Evolutionary conservation across 257 asterid genomes (phyloP).

Genomic region (Solanum habrochaites): DNA sequence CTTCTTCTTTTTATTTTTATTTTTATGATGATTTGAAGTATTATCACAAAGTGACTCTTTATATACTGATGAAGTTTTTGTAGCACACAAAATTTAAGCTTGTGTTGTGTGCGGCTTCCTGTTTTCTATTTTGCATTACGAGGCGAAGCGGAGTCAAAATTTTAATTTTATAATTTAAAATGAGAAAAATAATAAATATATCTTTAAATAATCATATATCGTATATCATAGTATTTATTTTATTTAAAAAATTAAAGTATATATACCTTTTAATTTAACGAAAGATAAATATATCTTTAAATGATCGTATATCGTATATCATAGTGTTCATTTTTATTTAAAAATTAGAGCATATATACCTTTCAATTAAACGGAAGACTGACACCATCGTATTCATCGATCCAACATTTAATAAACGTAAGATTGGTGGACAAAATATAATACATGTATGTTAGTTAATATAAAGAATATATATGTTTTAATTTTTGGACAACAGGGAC

Average conservation of each 20-base stretch:
- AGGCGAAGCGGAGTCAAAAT: background rate
- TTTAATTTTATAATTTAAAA: no score
- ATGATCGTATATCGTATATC: no score
- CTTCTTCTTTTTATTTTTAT: background rate
- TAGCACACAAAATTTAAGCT: background rate
- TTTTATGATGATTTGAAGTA: background rate
- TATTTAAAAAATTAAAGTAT: fast-evolving
- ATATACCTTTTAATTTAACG: no score
- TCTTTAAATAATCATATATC: no score
- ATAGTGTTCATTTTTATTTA: no score
- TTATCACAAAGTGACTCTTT: background rate
- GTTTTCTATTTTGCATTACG: background rate
- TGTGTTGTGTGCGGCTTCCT: background rate
- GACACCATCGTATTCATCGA: fast-evolving
- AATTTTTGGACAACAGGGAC: fast-evolving
- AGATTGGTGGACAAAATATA: no score
- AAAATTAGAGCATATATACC: fast-evolving
- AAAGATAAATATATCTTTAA: no score
- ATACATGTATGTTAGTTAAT: no score
- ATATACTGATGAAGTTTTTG: background rate
- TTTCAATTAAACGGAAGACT: no score
- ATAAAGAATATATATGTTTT: no score
- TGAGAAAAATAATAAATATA: fast-evolving
- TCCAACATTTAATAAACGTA: no score
- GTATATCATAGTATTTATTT: fast-evolving